These are phyloP conservation scores for Penicillium capsulatum DNA, from an alignment of 2,329 filamentous ascomycete genomes.

Conservation along the genomic window DNA sequence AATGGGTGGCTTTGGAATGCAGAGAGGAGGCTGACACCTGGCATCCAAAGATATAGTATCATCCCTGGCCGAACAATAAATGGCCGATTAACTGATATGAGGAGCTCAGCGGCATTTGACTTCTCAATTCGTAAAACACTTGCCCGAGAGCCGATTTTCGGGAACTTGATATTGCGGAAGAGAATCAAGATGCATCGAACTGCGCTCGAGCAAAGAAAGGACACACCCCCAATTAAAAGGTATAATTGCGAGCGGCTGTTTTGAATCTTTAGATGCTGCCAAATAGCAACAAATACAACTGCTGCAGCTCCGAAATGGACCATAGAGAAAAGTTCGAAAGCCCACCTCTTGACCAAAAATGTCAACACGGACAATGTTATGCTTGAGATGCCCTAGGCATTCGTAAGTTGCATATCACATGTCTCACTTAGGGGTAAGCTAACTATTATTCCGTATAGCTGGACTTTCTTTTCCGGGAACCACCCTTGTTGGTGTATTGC, in stretches of 20 bases:
- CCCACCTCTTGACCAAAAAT: too few relatives aligned
- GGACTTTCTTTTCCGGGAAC: background rate
- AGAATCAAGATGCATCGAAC: constrained; percentile 11
- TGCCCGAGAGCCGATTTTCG: constrained; percentile 5
- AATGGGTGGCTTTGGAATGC: constrained; percentile 24
- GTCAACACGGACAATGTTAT: too few relatives aligned
- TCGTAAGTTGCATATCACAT: too few relatives aligned
- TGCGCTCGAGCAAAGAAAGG: too few relatives aligned
- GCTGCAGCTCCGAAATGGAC: too few relatives aligned
- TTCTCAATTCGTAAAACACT: background rate
- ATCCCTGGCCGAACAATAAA: constrained; percentile 13
- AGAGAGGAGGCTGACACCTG: constrained; percentile 17
- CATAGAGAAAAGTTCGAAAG: too few relatives aligned
- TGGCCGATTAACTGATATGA: constrained; percentile 10
- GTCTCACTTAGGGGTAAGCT: too few relatives aligned
- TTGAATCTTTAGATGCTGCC: too few relatives aligned
- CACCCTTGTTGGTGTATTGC: constrained; percentile 13
- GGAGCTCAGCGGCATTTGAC: constrained; percentile 3
- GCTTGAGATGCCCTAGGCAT: too few relatives aligned
- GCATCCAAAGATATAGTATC: constrained; percentile 21
- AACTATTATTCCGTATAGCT: constrained; percentile 10
- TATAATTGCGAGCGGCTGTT: too few relatives aligned
- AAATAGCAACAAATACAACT: too few relatives aligned
- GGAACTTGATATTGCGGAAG: constrained; percentile 13
- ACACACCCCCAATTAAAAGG: too few relatives aligned